phyloP scores from a whole-genome alignment of 2,329 filamentous ascomycete species.

The Calonectria honghensis region DNA sequence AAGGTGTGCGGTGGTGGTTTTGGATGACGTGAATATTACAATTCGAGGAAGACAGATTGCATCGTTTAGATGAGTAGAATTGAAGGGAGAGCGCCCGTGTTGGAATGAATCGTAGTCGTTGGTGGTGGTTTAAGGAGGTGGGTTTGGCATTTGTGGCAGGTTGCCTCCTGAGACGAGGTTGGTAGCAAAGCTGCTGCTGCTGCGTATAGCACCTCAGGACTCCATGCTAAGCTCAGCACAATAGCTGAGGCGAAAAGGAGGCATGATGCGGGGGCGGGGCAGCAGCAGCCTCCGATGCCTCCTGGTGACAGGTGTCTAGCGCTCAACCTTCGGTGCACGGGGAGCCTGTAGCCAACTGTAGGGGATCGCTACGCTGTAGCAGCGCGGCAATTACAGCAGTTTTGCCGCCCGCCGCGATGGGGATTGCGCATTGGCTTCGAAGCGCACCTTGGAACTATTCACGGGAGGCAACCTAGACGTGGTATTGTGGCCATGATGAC shows the following conservation, averaged over 20 bases:
- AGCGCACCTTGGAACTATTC: not conserved
- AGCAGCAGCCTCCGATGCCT: conserved; percentile 18
- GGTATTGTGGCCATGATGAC: not conserved
- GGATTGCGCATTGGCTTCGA: not conserved
- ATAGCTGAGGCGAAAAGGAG: conserved; percentile 27
- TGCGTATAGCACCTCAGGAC: conserved; percentile 34
- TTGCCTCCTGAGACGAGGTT: conserved; percentile 45
- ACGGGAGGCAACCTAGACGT: not conserved
- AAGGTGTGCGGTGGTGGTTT: not conserved
- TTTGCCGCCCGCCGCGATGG: not conserved
- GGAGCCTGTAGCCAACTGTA: not conserved
- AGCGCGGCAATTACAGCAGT: not conserved
- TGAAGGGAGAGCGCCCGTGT: conserved; percentile 1
- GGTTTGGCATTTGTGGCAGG: conserved; percentile 33
- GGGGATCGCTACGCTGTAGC: not conserved
- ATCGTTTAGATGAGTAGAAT: conserved; percentile 8
- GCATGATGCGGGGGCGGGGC: conserved; percentile 54
- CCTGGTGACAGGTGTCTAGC: conserved; percentile 5
- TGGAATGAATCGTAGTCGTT: conserved; percentile 15
- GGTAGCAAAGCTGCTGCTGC: conserved; percentile 20
- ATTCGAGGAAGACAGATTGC: conserved; percentile 24
- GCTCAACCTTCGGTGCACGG: not conserved
- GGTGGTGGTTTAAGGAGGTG: conserved; percentile 26
- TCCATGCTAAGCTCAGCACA: conserved; percentile 34
- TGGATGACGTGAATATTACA: conserved; percentile 11